Percentiles rank a stretch among this genome's conserved stretches.
Evolutionary conservation across 176 grass and related monocot species (phyloP).

Genomic region (Hsuehochloa calcarea): DNA sequence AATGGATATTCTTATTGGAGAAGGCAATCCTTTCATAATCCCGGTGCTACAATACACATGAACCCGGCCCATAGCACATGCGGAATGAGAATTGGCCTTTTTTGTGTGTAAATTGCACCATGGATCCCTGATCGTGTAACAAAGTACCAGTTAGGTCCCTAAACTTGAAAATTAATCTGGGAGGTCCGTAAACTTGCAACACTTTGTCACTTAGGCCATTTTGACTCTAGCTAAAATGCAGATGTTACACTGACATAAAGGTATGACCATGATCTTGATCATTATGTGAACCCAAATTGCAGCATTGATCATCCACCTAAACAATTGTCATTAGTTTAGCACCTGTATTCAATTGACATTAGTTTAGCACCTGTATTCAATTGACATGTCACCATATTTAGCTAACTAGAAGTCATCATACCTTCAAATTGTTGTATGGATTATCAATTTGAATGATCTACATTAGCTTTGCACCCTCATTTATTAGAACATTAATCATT

Average conservation of each 20-base stretch:
- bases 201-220: neutral
- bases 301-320: neutral
- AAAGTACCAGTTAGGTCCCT: neutral
- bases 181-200: neutral
- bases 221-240: neutral
- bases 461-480: neutral
- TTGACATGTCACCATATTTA: neutral
- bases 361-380: neutral
- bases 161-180: neutral
- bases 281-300: neutral
- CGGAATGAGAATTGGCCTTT: neutral
- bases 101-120: neutral
- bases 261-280: neutral
- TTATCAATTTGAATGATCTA: neutral
- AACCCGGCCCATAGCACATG: too few relatives aligned
- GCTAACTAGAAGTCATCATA: neutral
- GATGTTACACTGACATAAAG: neutral
- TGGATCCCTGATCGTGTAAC: neutral
- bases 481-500: neutral
- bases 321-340: neutral
- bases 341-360: neutral
- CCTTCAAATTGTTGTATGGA: neutral
- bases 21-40: too few relatives aligned
- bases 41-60: too few relatives aligned
- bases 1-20: too few relatives aligned